Evolutionary conservation across 1,284 basidiomycete species (phyloP), one percentile per base, ranked within the genome.

Genomic region (Polyporus tsugae): DNA sequence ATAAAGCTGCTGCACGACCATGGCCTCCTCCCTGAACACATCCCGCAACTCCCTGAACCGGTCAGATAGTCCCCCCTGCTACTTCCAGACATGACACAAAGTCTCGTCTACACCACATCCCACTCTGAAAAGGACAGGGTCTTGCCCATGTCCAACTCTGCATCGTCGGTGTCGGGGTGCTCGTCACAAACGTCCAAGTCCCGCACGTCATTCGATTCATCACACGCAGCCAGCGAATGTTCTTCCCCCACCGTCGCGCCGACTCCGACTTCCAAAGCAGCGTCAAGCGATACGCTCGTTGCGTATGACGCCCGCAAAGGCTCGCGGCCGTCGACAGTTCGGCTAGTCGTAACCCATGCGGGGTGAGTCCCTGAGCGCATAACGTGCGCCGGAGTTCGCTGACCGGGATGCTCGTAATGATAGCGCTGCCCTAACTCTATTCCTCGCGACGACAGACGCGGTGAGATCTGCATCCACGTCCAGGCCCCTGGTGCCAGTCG

Each of bases 371-470:
- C 29, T 65, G 67, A 55, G 62, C 35, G 29, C 60, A 67, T 19
- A 36, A 15, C 22, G 58, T 60, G 39, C 64, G 60, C 64, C 60
- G 65, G 59, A 57, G 55, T 62, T 70, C 66, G 72, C 67, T 70
- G 69, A 68, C 70, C 58, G 62, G 38, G 22, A 49, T 22, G 46
- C 61, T 71, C 62, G 66, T 44, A 64, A n/a, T n/a, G 65, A 44
- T 75, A 93, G 92, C 61, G 91, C 91, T 60, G 92, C 91, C 4
- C 78, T 93, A 78, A 85, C 91, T 15, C 77, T 94, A 68, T 94
- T 94, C 78, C 87, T 94, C 13, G 92, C 92, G 7, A 94, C 93
- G 15, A 94, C 92, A 22, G 92, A 94, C 80, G 87, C 91, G 64
- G 93, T 94, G 75, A 72, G 91, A 69, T 72, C 66, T 69, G 58